Conservation (phyloP, 108 stramenopile genomes). For the Skeletonema potamos region DNA sequence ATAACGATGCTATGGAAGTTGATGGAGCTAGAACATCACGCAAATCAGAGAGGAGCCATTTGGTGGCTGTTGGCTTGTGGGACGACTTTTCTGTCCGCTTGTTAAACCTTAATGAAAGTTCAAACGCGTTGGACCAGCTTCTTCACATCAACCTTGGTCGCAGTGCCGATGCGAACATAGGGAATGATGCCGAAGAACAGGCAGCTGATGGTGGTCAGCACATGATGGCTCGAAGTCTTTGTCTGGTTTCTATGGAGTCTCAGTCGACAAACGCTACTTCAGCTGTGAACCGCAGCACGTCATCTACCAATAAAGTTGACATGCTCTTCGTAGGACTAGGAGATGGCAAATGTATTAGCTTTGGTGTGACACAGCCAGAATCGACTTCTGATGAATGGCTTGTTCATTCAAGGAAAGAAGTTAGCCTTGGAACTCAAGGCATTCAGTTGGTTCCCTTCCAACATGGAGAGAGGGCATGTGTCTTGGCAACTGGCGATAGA, state of each 20-base stretch:
- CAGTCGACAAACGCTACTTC: conserved; percentile 22
- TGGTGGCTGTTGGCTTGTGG: conserved; percentile 90
- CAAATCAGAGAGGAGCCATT: conserved; percentile 11
- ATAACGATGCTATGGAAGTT: conserved; percentile 53
- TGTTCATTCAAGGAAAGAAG: conserved; percentile 85
- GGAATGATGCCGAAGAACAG: conserved; percentile 21
- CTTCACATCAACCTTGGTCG: conserved; percentile 52
- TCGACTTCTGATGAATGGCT: conserved; percentile 31
- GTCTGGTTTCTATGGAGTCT: conserved; percentile 72
- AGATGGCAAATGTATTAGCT: conserved; percentile 91
- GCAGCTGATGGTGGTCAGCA: conserved; percentile 36
- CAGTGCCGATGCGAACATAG: conserved; percentile 21
- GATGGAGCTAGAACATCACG: conserved; percentile 14
- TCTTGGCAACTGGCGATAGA: conserved; percentile 94
- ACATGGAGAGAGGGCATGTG: conserved; percentile 61
- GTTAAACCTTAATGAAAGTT: conserved; percentile 59
- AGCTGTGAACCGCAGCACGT: conserved; percentile 23
- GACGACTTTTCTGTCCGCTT: conserved; percentile 91
- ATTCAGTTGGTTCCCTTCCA: conserved; percentile 82
- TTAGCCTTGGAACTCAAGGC: conserved; percentile 92
- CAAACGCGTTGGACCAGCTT: conserved; percentile 32
- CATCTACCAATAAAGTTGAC: conserved; percentile 46
- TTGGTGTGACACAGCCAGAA: conserved; percentile 52
- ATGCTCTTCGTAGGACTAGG: conserved; percentile 96
- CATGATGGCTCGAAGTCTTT: conserved; percentile 86